phyloP scores from a whole-genome alignment of 2,329 filamentous ascomycete genomes.

The Decorospora gaudefroyi region DNA sequence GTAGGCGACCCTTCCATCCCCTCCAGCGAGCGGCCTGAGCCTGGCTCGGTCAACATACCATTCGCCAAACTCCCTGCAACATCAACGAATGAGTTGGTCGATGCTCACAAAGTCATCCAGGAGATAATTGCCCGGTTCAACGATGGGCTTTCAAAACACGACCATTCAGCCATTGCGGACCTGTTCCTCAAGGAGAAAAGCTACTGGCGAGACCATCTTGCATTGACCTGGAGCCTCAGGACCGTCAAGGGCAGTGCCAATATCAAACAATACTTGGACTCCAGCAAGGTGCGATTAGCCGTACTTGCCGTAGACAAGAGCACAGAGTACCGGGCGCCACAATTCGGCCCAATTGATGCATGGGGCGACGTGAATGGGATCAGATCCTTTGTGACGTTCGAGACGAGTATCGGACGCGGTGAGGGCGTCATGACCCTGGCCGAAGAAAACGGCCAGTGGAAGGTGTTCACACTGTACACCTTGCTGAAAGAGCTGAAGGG shows the following conservation, averaged over 20 bases:
- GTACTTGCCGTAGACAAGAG: conserved; percentile 40
- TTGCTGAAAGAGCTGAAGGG: conserved; percentile 47
- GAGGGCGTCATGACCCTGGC: conserved; percentile 43
- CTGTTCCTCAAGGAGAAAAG: conserved; percentile 58
- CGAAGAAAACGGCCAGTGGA: conserved; percentile 45
- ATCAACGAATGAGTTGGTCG: conserved; percentile 31
- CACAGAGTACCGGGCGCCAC: conserved; percentile 21
- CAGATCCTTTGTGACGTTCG: conserved; percentile 37
- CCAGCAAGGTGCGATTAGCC: conserved; percentile 40
- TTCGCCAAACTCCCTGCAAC: conserved; percentile 52
- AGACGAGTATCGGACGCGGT: conserved; percentile 38
- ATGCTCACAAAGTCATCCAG: conserved; percentile 49
- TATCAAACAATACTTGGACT: conserved; percentile 47
- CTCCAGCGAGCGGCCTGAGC: conserved; percentile 54
- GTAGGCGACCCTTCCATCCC: conserved; percentile 29
- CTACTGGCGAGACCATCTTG: conserved; percentile 65
- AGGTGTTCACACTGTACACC: conserved; percentile 49
- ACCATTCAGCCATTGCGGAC: conserved; percentile 37
- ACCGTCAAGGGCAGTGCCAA: conserved; percentile 56
- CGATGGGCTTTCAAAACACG: conserved; percentile 43
- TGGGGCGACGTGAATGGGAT: conserved; percentile 40
- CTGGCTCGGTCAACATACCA: conserved; percentile 61
- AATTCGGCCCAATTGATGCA: conserved; percentile 37
- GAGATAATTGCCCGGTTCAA: conserved; percentile 52
- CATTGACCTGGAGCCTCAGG: conserved; percentile 60